phyloP scores from a whole-genome alignment of 192 early-diverging fungal species.

The Anaeromyces robustus region DNA sequence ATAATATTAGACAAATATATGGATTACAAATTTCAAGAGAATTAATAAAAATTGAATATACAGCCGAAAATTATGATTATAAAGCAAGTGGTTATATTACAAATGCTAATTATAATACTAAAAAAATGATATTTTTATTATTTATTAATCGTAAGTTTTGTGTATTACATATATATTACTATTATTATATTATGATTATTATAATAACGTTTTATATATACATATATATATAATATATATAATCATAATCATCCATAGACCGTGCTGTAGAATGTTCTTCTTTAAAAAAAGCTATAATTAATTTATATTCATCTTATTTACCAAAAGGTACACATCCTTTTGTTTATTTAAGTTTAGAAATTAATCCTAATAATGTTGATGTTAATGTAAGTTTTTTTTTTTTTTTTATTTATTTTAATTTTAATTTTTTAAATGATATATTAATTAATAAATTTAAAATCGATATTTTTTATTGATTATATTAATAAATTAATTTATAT shows the following conservation, averaged over 20 bases:
- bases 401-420: background rate
- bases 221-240: background rate
- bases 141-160: conserved; percentile 79
- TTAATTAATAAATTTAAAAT: too few relatives aligned
- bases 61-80: conserved; percentile 29
- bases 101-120: conserved; percentile 75
- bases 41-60: conserved; percentile 44
- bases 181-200: background rate
- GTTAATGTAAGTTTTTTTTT: conserved; percentile 57
- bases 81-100: conserved; percentile 65
- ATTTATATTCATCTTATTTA: conserved; percentile 58
- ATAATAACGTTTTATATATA: background rate
- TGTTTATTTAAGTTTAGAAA: conserved; percentile 75
- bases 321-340: conserved; percentile 82
- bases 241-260: conserved; percentile 27
- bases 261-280: conserved; percentile 64
- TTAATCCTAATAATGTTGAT: conserved; percentile 79
- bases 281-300: conserved; percentile 71
- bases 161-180: background rate
- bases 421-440: too few relatives aligned
- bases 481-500: background rate
- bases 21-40: conserved; percentile 66
- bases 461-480: too few relatives aligned
- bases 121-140: conserved; percentile 68
- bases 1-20: conserved; percentile 73